Percentiles rank a stretch among this genome's conserved stretches.
phyloP scores from a whole-genome alignment of 495 filamentous ascomycete genomes.

The Hapsidospora chrysogenum region DNA sequence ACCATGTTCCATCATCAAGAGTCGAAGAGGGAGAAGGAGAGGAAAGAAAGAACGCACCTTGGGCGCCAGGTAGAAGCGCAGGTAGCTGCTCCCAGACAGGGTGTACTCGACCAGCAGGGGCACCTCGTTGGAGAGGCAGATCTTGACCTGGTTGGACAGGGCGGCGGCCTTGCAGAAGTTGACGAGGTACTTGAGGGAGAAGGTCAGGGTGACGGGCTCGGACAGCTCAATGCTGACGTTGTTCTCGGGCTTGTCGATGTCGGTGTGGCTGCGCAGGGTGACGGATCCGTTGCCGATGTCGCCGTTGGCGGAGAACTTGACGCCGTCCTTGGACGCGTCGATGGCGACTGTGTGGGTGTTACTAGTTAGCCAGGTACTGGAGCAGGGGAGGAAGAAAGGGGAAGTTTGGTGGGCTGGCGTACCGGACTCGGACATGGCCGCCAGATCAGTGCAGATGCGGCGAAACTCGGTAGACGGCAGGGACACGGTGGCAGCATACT shows the following conservation, averaged over 20 bases:
- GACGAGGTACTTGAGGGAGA: constrained; percentile 98
- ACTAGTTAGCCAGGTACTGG: too few species aligned
- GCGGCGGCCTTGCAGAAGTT: constrained; percentile 98
- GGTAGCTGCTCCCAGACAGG: constrained; percentile 64
- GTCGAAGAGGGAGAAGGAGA: background rate
- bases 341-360: too few species aligned
- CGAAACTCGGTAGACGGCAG: constrained; percentile 89
- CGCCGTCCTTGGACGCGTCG: constrained; percentile 90
- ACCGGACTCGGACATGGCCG: constrained; percentile 89
- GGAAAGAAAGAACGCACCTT: constrained; percentile 45
- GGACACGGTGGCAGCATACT: constrained; percentile 79
- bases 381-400: background rate
- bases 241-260: constrained; percentile 76
- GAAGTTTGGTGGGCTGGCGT: constrained; percentile 6
- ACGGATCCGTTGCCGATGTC: constrained; percentile 94
- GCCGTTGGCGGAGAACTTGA: constrained; percentile 86
- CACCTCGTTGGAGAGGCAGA: constrained; percentile 91
- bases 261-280: constrained; percentile 74
- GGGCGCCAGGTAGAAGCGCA: constrained; percentile 94
- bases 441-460: constrained; percentile 85
- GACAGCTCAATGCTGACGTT: constrained; percentile 79
- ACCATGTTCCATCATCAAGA: background rate
- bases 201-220: constrained; percentile 89
- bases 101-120: constrained; percentile 88
- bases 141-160: constrained; percentile 65